Base-by-base conservation (phyloP, 805 yeast species). In the Myxozyma nipponensis region DNA sequence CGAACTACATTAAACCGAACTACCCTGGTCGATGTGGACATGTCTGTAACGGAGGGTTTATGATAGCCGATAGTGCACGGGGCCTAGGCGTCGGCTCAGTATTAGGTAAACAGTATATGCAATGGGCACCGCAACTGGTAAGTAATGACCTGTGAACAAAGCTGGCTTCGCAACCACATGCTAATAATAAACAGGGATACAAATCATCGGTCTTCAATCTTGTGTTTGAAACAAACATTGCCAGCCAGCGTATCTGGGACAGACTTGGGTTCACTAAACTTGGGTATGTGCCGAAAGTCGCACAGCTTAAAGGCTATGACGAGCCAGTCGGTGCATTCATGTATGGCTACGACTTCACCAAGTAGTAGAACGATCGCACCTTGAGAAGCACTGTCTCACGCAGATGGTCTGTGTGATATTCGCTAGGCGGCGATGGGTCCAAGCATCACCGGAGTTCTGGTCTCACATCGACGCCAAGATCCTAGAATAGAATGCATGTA, bases 11-110 rank as follows among this genome's bases (percentile, higher is more conserved):
- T 61, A 88, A 86, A 63, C 96, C 98, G 17, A 90, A 90, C 67
- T 90, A 89, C 64, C 68, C 74, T 1, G 96, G 95, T 6, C 76
- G 95, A 50, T 83, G 91, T 56, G 80, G 93, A 0, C 96, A 90
- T 62, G 83, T 79, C 25, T 87, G 96, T 62, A 90, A 90, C 65
- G 96, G 82, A 0, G 96, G 95, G 0, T 90, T 90, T 63, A 64
- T 88, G 9, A 95, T 90, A 4, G 77, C 77, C 51, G 72, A 73
- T 6, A 56, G 56, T 0, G 69, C 70, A 23, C 75, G 97, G 54
- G 93, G 95, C 0, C 66, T 73, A 42, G 83, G 84, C 7, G 67
- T 86, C 15, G 96, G 96, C 1, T 73, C 69, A 32, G 75, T 75
- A n/a, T 63, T 90, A 63, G 97, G 95, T 3, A 69, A 70, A 49